phyloP scores from a whole-genome alignment of 1,284 basidiomycete genomes.

The Leccinum angustisporum region DNA sequence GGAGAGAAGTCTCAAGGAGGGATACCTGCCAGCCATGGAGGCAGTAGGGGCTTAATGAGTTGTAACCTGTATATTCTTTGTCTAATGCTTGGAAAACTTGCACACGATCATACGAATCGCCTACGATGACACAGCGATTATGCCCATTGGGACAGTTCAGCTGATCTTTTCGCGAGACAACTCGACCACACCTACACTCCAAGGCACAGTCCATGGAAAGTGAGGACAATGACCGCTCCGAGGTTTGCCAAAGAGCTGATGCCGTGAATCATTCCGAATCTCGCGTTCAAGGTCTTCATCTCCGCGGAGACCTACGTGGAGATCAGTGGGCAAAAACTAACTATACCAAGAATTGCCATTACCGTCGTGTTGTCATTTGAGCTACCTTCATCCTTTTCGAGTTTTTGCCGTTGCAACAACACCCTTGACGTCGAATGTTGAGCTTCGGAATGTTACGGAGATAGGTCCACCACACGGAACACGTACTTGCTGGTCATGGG shows the following conservation, averaged over 20 bases:
- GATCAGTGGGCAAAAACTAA: background rate
- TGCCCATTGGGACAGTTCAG: background rate
- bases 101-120: background rate
- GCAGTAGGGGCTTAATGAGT: constrained; percentile 63
- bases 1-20: constrained; percentile 86
- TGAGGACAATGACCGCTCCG: constrained; percentile 56
- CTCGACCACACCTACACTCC: constrained; percentile 44
- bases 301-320: constrained; percentile 56
- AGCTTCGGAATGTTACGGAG: background rate
- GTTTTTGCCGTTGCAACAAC: constrained; percentile 69
- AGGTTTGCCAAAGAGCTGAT: constrained; percentile 69
- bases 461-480: constrained; percentile 3
- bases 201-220: constrained; percentile 74
- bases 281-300: constrained; percentile 67
- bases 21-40: constrained; percentile 77
- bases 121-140: background rate
- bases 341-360: constrained; percentile 21
- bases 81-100: constrained; percentile 13
- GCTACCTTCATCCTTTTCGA: constrained; percentile 77
- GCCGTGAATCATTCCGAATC: constrained; percentile 67
- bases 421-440: constrained; percentile 40
- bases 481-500: constrained; percentile 68
- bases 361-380: constrained; percentile 62
- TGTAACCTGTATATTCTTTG: constrained; percentile 28
- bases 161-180: background rate